Conservation (phyloP, 2,329 filamentous ascomycete species). For the Zalaria obscura region DNA sequence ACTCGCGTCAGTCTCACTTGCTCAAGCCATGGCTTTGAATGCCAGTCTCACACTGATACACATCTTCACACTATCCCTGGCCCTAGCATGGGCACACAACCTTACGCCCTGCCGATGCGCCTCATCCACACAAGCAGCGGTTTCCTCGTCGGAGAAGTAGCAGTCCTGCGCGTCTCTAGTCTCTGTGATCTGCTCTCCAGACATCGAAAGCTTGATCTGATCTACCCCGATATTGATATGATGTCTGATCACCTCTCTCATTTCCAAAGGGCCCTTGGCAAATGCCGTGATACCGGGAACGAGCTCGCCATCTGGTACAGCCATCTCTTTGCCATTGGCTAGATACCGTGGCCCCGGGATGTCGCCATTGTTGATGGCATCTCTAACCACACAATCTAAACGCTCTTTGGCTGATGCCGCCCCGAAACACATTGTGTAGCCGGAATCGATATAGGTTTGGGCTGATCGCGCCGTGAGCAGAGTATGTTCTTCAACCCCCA, state of each 20-base stretch:
- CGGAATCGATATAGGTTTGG: constrained; percentile 32
- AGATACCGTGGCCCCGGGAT: constrained; percentile 34
- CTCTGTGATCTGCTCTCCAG: constrained; percentile 16
- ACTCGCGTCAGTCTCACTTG: background rate
- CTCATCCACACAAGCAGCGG: constrained; percentile 33
- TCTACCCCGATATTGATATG: constrained; percentile 18
- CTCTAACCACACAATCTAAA: constrained; percentile 32
- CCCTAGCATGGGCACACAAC: constrained; percentile 31
- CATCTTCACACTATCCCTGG: constrained; percentile 29
- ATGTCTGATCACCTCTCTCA: constrained; percentile 13
- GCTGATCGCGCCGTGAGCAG: constrained; percentile 30
- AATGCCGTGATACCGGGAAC: constrained; percentile 28
- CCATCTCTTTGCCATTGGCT: constrained; percentile 36
- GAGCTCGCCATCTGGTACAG: constrained; percentile 29
- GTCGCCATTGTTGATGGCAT: constrained; percentile 34
- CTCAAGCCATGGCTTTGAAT: constrained; percentile 2
- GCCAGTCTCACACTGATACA: constrained; percentile 15
- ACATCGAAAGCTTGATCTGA: constrained; percentile 20
- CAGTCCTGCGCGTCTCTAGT: constrained; percentile 25
- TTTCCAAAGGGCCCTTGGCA: constrained; percentile 17
- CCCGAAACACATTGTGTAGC: constrained; percentile 37
- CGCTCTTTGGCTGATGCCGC: constrained; percentile 33
- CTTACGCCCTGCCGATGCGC: constrained; percentile 25
- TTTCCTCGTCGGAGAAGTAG: constrained; percentile 33
- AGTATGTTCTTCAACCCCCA: constrained; percentile 34